These are phyloP conservation scores for Yueomyces sp. DNA, from an alignment of 805 yeast genomes.

Conservation along the genomic window DNA sequence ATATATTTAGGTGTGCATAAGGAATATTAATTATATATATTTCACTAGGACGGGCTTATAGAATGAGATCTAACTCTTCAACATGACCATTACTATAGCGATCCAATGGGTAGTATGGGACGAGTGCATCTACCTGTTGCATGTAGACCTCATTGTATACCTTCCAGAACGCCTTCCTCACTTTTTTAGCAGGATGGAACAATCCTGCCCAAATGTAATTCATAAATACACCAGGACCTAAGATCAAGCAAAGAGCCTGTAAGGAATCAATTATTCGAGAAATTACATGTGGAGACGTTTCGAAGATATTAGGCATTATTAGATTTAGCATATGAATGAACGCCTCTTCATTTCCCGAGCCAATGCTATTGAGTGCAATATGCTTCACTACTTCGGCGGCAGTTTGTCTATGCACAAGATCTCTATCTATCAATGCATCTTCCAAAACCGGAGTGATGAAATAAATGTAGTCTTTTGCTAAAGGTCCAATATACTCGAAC, in stretches of 20 bases:
- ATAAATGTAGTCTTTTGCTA: conserved; percentile 70
- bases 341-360: conserved; percentile 65
- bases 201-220: conserved; percentile 79
- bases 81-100: conserved; percentile 21
- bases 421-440: conserved; percentile 84
- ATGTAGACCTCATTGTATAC: conserved; percentile 66
- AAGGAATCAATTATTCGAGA: conserved; percentile 68
- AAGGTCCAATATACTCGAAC: conserved; percentile 73
- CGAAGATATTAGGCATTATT: conserved; percentile 78
- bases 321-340: conserved; percentile 74
- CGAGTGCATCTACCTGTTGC: conserved; percentile 58
- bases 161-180: conserved; percentile 76
- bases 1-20: neutral
- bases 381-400: conserved; percentile 82
- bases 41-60: conserved; percentile 3
- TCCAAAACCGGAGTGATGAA: conserved; percentile 68
- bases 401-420: conserved; percentile 87
- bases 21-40: neutral
- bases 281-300: conserved; percentile 92
- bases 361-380: conserved; percentile 66
- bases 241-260: conserved; percentile 52
- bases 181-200: conserved; percentile 87
- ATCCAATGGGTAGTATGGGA: conserved; percentile 66
- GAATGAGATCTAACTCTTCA: conserved; percentile 37
- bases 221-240: conserved; percentile 66